Percentiles rank a stretch among this genome's conserved stretches.
phyloP scores from a whole-genome alignment of 225 moss, liverwort and hornwort genomes.

The Neckera pumila region DNA sequence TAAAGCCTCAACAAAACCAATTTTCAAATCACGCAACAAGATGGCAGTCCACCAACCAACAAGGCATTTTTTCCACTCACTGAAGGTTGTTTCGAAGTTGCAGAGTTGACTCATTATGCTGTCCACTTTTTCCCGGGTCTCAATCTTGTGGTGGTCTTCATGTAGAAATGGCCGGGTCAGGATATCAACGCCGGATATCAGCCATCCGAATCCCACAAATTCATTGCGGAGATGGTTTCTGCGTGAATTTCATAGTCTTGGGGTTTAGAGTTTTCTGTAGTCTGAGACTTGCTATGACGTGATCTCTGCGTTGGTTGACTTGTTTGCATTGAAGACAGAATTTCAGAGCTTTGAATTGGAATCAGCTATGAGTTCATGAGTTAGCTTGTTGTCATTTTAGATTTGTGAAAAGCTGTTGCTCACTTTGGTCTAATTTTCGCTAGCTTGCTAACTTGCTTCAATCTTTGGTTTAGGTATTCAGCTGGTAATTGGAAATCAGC shows the following conservation, averaged over 20 bases:
- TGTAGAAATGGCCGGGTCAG: neutral
- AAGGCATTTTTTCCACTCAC: neutral
- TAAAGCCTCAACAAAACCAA: neutral
- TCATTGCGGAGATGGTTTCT: neutral
- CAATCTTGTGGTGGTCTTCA: neutral
- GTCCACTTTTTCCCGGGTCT: neutral
- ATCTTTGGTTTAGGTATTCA: slow-evolving; percentile 2
- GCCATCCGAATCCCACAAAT: neutral
- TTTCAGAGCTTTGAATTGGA: neutral
- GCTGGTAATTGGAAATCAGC: slow-evolving; percentile 12
- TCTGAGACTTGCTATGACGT: neutral
- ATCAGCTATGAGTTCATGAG: neutral
- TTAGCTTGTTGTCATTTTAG: neutral
- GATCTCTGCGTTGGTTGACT: neutral
- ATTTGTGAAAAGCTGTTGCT: neutral
- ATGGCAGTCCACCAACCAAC: neutral
- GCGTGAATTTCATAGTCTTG: neutral
- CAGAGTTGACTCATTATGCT: no score
- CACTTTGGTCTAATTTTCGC: neutral
- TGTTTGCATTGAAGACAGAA: neutral
- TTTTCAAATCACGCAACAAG: neutral
- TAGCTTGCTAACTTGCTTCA: neutral
- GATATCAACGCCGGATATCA: neutral
- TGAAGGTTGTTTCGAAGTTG: neutral
- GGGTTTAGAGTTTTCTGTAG: neutral